Evolutionary conservation across 164 flowering plant species (phyloP), one percentile per base, ranked within the genome.

Genomic region (Vitis rotundifolia): DNA sequence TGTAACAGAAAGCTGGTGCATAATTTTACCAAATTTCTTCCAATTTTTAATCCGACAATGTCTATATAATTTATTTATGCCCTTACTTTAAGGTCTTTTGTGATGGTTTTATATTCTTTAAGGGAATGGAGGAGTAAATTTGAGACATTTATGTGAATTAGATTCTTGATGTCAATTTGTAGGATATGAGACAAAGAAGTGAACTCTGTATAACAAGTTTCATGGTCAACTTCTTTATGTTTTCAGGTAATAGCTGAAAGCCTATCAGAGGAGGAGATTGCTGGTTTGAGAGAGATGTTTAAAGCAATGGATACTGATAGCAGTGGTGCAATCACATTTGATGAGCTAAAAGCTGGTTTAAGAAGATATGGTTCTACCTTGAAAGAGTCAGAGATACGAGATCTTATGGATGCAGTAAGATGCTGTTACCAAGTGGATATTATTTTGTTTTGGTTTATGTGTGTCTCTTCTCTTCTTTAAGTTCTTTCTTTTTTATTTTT

Each of bases 291-390:
- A 70, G 99, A 92, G 82, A 94, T 94, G 99, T 94, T 94, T 68
- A 77, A 61, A 66, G 81, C 99, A 59, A 94, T 94, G 98, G 98
- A 94, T 75, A 94, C 98, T 55, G 97, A 94, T 78, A 92, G 81
- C 68, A 92, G 99, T 77, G 99, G 99, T 75, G 97, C 99, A 67
- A 94, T 94, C 73, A 92, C 99, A 66, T 94, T 91, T 80, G 99
- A 92, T 78, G 98, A 94, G 78, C 86, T 94, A 18, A 92, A 92
- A 83, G 94, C 91, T 81, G 98, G 98, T 73, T 77, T 94, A 79
- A 80, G 84, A 82, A 89, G 90, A 90, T 94, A 92, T 69, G 99
- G 99, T 70, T 94, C 99, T 19, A 94, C 91, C 64, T 31, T 94
- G 85, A 91, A 94, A 80, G 97, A 94, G 71, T 87, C 86, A 13